Evolutionary conservation across 176 grass and related monocot species (phyloP).

Genomic region (Musa beccarii): DNA sequence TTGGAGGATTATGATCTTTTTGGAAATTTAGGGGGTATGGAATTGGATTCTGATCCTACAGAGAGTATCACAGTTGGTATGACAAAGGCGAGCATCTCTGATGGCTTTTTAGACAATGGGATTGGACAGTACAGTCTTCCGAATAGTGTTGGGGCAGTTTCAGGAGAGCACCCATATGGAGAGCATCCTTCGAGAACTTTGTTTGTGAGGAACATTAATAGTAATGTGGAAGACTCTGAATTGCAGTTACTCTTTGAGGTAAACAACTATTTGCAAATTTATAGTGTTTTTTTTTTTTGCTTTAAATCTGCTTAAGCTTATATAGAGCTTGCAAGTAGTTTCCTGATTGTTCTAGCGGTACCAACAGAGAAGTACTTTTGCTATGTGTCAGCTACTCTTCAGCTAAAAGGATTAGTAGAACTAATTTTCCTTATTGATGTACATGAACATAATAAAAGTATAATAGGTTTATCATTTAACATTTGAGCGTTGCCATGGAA

Average conservation of each 20-base stretch:
- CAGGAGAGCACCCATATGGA: constrained; percentile 42
- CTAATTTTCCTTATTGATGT: too few relatives aligned
- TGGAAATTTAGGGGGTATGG: constrained; percentile 37
- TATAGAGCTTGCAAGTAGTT: neutral
- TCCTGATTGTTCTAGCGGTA: too few relatives aligned
- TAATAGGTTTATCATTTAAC: too few relatives aligned
- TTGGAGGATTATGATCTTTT: constrained; percentile 50
- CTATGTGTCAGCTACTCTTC: too few relatives aligned
- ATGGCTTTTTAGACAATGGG: constrained; percentile 22
- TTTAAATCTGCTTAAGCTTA: neutral
- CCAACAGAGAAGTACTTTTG: too few relatives aligned
- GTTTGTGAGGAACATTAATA: constrained; percentile 46
- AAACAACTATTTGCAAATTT: neutral
- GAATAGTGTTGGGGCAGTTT: constrained; percentile 26
- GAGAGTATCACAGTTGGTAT: constrained; percentile 26
- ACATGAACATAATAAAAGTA: too few relatives aligned
- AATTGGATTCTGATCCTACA: constrained; percentile 36
- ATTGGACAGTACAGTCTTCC: constrained; percentile 20
- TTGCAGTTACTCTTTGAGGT: constrained; percentile 40
- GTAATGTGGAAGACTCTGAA: constrained; percentile 39
- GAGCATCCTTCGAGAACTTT: constrained; percentile 46
- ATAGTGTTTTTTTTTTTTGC: neutral
- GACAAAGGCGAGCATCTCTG: constrained; percentile 25
- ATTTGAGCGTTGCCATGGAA: too few relatives aligned
- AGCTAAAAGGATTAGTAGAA: too few relatives aligned